Percentiles rank a stretch among this genome's conserved stretches.
Conservation (phyloP, 2,329 filamentous ascomycete genomes). For the Monosporascus sp. region DNA sequence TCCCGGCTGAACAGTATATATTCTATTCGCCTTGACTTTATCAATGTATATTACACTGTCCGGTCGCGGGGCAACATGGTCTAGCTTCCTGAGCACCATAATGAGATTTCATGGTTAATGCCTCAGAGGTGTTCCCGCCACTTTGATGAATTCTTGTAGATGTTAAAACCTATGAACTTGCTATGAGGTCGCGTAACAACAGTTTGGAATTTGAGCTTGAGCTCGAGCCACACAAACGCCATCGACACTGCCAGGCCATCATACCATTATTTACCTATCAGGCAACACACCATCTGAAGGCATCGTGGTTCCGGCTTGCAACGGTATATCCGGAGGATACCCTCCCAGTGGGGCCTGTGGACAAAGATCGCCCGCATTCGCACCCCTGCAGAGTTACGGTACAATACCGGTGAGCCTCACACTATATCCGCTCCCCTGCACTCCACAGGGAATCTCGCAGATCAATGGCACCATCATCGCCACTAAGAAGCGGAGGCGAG, state of each 20-base stretch:
- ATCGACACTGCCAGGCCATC: background rate
- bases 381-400: too few species aligned
- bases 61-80: background rate
- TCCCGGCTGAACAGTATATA: constrained; percentile 21
- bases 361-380: too few species aligned
- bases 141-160: background rate
- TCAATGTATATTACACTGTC: too few species aligned
- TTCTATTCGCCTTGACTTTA: too few species aligned
- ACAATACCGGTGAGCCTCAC: too few species aligned
- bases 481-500: background rate
- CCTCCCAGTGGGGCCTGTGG: too few species aligned
- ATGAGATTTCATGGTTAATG: background rate
- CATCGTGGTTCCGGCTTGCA: too few species aligned
- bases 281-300: too few species aligned
- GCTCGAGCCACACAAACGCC: background rate
- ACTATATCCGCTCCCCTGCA: too few species aligned
- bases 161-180: background rate
- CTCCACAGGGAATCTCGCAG: background rate
- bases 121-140: background rate
- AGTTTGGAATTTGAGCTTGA: background rate
- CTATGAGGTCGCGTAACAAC: background rate
- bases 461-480: background rate
- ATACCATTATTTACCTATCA: too few species aligned
- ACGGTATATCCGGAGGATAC: too few species aligned
- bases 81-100: too few species aligned